These are phyloP conservation scores for Nevesoporus exiguus DNA, from an alignment of 768 basidiomycete species.

Conservation along the genomic window DNA sequence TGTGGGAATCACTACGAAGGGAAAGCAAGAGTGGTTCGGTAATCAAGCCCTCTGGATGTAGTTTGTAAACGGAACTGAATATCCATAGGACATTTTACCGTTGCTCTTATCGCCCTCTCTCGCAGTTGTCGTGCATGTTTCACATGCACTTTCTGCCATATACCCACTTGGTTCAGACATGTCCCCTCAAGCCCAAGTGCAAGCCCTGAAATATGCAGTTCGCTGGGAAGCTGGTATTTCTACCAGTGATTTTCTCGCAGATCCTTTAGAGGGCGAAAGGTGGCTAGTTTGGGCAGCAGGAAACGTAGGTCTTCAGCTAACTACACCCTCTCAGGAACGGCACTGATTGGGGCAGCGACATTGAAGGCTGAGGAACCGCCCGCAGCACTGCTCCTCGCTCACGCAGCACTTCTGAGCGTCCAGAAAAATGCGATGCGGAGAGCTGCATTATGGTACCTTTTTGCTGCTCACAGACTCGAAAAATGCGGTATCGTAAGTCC, in stretches of 20 bases:
- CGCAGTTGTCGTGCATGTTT: slow-evolving; percentile 55
- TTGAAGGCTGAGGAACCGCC: slow-evolving; percentile 79
- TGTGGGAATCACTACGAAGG: slow-evolving; percentile 87
- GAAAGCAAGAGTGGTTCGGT: slow-evolving; percentile 88
- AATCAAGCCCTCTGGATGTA: slow-evolving; percentile 7
- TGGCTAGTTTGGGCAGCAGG: slow-evolving; percentile 88
- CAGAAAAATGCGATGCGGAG: slow-evolving; percentile 55
- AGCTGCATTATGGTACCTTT: slow-evolving; percentile 76
- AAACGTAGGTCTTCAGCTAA: slow-evolving; percentile 50
- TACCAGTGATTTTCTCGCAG: slow-evolving; percentile 52
- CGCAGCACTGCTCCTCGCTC: slow-evolving; percentile 73
- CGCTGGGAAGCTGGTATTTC: slow-evolving; percentile 75
- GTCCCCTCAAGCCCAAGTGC: slow-evolving; percentile 62
- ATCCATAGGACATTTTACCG: slow-evolving; percentile 74
- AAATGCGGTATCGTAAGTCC: slow-evolving; percentile 77
- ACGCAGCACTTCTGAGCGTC: slow-evolving; percentile 69
- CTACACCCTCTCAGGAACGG: slow-evolving; percentile 3
- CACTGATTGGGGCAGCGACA: slow-evolving; percentile 28
- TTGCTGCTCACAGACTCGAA: slow-evolving; percentile 73
- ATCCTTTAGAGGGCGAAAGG: slow-evolving; percentile 67
- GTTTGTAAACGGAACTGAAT: slow-evolving; percentile 9
- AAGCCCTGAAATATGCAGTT: slow-evolving; percentile 62
- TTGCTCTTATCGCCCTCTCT: slow-evolving; percentile 66
- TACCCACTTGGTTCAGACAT: slow-evolving; percentile 44
- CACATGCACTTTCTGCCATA: slow-evolving; percentile 53